phyloP scores from a whole-genome alignment of 495 filamentous ascomycete genomes.

The Cercophora sp. region DNA sequence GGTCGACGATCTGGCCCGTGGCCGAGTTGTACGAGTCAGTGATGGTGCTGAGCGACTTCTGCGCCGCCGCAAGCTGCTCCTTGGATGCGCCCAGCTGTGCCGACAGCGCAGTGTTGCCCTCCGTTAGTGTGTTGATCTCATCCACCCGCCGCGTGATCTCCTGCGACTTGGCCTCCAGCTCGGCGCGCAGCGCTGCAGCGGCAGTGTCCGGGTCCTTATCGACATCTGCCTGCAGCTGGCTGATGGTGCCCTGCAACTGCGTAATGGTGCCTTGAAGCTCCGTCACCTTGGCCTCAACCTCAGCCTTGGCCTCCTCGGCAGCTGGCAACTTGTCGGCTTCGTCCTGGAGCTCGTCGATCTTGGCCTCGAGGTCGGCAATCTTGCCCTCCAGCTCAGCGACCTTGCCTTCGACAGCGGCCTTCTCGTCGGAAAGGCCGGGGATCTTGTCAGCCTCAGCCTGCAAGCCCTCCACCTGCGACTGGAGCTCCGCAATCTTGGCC shows the following conservation, averaged over 20 bases:
- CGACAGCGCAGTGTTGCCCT: slow-evolving; percentile 23
- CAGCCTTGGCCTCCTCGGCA: slow-evolving; percentile 30
- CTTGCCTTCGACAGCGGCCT: slow-evolving; percentile 24
- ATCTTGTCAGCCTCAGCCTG: slow-evolving; percentile 26
- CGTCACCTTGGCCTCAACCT: slow-evolving; percentile 19
- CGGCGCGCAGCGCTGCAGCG: slow-evolving; percentile 21
- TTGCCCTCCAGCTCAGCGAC: slow-evolving; percentile 27
- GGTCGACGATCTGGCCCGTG: slow-evolving; percentile 17
- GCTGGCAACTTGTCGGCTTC: slow-evolving; percentile 32
- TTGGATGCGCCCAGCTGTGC: slow-evolving; percentile 22
- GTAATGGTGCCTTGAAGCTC: slow-evolving; percentile 25
- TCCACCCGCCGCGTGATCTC: slow-evolving; percentile 25
- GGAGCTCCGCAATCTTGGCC: slow-evolving; percentile 15
- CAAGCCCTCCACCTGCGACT: slow-evolving; percentile 19
- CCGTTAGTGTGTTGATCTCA: slow-evolving; percentile 24
- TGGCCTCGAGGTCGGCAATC: slow-evolving; percentile 24
- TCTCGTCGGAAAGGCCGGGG: slow-evolving; percentile 21
- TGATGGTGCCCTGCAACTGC: slow-evolving; percentile 24
- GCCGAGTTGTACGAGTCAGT: slow-evolving; percentile 23
- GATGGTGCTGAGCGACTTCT: slow-evolving; percentile 19
- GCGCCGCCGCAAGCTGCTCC: slow-evolving; percentile 21
- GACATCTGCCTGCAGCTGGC: slow-evolving; percentile 23
- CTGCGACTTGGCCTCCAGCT: slow-evolving; percentile 26
- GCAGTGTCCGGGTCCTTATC: slow-evolving; percentile 23
- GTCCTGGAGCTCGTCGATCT: slow-evolving; percentile 28